These are phyloP conservation scores for Ganoderma meredithae DNA, from an alignment of 1,284 basidiomycete genomes.

Conservation along the genomic window DNA sequence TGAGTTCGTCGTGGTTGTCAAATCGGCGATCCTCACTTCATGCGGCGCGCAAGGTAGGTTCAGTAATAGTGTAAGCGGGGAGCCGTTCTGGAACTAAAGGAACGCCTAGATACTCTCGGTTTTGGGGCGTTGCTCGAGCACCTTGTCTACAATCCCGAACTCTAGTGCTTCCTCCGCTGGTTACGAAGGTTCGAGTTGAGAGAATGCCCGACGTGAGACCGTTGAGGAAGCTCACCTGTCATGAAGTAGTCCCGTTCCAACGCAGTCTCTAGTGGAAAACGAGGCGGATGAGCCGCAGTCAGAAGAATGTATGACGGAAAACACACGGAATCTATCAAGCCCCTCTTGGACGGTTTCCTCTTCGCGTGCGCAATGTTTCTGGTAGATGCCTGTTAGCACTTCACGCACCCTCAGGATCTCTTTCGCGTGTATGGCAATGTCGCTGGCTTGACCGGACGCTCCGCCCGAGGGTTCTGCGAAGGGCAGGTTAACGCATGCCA, in stretches of 20 bases:
- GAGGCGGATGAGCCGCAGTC: not conserved
- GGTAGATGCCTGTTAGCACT: slow-evolving; percentile 85
- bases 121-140: slow-evolving; percentile 76
- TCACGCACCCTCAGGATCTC: slow-evolving; percentile 90
- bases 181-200: not conserved
- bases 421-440: slow-evolving; percentile 93
- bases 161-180: slow-evolving; percentile 84
- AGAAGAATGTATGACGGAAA: not conserved
- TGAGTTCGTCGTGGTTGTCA: not conserved
- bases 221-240: slow-evolving; percentile 64
- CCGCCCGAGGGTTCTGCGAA: slow-evolving; percentile 89
- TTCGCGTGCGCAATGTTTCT: slow-evolving; percentile 73
- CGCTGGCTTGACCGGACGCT: slow-evolving; percentile 90
- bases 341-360: slow-evolving; percentile 73
- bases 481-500: slow-evolving; percentile 15
- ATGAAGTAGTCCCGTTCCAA: slow-evolving; percentile 95
- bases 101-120: slow-evolving; percentile 34
- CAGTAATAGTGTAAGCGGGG: not conserved
- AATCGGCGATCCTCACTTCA: not conserved
- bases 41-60: not conserved
- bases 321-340: slow-evolving; percentile 80
- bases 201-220: not conserved
- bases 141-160: slow-evolving; percentile 92
- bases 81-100: not conserved
- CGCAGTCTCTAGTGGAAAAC: slow-evolving; percentile 68